A percentile compares a stretch with the other conserved stretches of the same genome.
phyloP scores from a whole-genome alignment of 768 basidiomycete genomes.

The Xerocomellus dryophilus region DNA sequence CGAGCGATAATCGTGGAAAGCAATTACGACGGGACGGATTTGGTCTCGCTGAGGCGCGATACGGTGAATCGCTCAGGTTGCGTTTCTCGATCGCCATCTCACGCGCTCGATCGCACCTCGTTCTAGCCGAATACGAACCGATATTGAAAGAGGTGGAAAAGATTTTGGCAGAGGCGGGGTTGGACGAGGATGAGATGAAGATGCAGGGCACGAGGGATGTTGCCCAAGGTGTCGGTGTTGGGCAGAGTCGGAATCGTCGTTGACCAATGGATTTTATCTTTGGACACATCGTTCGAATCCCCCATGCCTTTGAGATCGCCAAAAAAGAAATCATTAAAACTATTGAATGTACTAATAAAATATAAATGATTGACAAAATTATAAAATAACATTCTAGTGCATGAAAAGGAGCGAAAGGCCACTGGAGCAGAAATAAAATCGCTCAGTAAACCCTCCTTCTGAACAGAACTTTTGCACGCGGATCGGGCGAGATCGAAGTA shows the following conservation, averaged over 20 bases:
- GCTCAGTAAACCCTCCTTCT: too few species aligned
- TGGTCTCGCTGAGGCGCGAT: constrained; percentile 66
- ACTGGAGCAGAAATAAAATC: too few species aligned
- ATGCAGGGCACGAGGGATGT: constrained; percentile 46
- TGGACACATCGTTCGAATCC: too few species aligned
- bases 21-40: constrained; percentile 77
- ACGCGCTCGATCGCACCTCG: not conserved
- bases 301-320: too few species aligned
- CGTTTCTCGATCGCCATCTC: not conserved
- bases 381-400: too few species aligned
- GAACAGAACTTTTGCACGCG: too few species aligned
- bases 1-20: constrained; percentile 70
- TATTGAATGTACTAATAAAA: too few species aligned
- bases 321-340: too few species aligned
- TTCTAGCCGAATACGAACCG: constrained; percentile 76
- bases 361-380: too few species aligned
- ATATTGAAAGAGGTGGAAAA: constrained; percentile 78
- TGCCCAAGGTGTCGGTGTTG: constrained; percentile 33
- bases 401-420: too few species aligned
- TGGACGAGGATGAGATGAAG: constrained; percentile 81
- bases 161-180: constrained; percentile 77
- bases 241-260: constrained; percentile 53
- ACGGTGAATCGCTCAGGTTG: constrained; percentile 41
- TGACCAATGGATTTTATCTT: not conserved
- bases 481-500: too few species aligned